A percentile compares a stretch with the other conserved stretches of the same genome.
These are phyloP conservation scores for Tarenaya hassleriana DNA, from an alignment of 345 rosid species.

Conservation along the genomic window DNA sequence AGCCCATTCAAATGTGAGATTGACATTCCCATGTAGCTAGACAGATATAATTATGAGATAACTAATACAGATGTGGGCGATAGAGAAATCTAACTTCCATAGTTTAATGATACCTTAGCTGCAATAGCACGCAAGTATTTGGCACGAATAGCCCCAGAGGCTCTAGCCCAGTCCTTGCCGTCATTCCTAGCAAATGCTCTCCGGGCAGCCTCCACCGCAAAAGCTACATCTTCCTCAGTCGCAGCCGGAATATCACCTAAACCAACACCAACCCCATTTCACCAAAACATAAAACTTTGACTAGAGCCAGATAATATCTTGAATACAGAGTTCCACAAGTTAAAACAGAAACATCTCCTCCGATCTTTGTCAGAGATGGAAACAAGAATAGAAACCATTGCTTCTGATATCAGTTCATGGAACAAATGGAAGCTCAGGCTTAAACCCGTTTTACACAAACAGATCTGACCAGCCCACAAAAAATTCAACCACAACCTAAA, in stretches of 20 bases:
- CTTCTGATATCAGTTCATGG: no score
- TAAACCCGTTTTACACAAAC: no score
- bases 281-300: not conserved
- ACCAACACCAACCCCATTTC: conserved; percentile 19
- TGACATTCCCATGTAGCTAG: no score
- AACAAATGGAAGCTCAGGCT: no score
- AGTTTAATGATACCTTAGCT: conserved; percentile 51
- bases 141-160: conserved; percentile 82
- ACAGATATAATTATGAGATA: not conserved
- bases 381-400: no score
- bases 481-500: no score
- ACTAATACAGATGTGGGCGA: not conserved
- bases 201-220: conserved; percentile 85
- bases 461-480: no score
- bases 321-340: not conserved
- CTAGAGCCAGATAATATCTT: not conserved
- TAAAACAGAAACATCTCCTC: conserved; percentile 8
- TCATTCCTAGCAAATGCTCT: conserved; percentile 65
- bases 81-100: not conserved
- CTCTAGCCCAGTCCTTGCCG: conserved; percentile 73
- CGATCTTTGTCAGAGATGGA: no score
- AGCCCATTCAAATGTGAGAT: no score
- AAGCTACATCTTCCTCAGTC: conserved; percentile 83
- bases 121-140: conserved; percentile 92
- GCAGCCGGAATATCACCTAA: conserved; percentile 94